Conservation (phyloP, 441 rosid species). For the Metrosideros polymorpha region DNA sequence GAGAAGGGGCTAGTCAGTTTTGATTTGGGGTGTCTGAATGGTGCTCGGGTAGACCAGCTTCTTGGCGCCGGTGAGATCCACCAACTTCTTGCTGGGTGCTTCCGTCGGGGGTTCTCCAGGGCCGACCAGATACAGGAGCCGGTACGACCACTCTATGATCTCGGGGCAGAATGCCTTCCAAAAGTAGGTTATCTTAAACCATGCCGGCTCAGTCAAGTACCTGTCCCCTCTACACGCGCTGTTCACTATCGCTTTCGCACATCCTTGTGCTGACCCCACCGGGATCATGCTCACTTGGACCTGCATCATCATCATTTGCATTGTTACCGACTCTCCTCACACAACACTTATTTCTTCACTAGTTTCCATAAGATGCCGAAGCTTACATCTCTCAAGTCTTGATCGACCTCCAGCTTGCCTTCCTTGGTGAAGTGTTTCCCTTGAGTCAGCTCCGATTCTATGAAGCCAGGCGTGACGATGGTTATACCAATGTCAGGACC, state of each 20-base stretch:
- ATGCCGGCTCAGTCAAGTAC: constrained; percentile 27
- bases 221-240: constrained; percentile 31
- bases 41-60: background rate
- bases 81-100: constrained; percentile 21
- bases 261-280: constrained; percentile 6
- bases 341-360: background rate
- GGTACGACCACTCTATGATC: constrained; percentile 20
- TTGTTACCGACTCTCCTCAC: background rate
- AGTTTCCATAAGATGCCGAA: background rate
- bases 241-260: constrained; percentile 32
- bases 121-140: constrained; percentile 6
- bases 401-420: constrained; percentile 22
- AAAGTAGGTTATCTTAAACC: constrained; percentile 17
- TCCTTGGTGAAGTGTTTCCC: background rate
- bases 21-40: background rate
- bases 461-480: constrained; percentile 9
- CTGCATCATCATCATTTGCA: background rate
- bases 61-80: constrained; percentile 2
- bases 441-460: constrained; percentile 1
- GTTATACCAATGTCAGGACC: constrained; percentile 8
- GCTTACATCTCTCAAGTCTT: constrained; percentile 32
- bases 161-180: constrained; percentile 36
- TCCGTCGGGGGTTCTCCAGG: constrained; percentile 18
- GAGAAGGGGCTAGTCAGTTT: background rate
- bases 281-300: constrained; percentile 25